Evolutionary conservation across 768 basidiomycete species (phyloP).

Genomic region (Rhodocollybia butyracea): DNA sequence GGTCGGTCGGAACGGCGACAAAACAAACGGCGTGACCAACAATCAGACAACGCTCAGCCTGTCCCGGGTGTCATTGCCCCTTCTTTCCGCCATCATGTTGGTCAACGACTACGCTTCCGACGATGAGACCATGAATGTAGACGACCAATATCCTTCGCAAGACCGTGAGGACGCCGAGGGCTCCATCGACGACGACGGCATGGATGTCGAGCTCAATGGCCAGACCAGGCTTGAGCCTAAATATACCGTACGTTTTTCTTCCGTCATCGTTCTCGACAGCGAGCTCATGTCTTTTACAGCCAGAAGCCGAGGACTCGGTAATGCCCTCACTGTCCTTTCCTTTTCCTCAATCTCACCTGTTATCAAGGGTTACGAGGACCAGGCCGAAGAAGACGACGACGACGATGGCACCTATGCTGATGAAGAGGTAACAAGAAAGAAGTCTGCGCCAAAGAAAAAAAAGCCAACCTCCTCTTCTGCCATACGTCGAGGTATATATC

Average conservation of each 20-base stretch:
- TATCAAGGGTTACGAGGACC: conserved; percentile 47
- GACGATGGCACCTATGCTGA: conserved; percentile 79
- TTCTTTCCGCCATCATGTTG: conserved; percentile 20
- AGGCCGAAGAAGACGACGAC: conserved; percentile 63
- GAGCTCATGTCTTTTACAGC: conserved; percentile 12
- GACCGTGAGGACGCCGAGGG: conserved; percentile 64
- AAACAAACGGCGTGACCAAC: conserved; percentile 3
- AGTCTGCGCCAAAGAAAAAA: conserved; percentile 67
- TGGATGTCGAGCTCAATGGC: conserved; percentile 38
- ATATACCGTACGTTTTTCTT: conserved; percentile 20
- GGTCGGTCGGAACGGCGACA: not conserved
- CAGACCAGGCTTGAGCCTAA: conserved; percentile 36
- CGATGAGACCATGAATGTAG: conserved; percentile 67
- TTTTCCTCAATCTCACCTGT: conserved; percentile 12
- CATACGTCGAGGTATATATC: conserved; percentile 47
- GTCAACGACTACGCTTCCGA: conserved; percentile 41
- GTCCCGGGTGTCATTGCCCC: conserved; percentile 27
- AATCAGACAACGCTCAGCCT: conserved; percentile 9
- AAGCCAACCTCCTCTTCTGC: conserved; percentile 40
- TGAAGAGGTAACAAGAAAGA: conserved; percentile 72
- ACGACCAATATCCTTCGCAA: conserved; percentile 48
- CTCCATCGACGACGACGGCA: conserved; percentile 59
- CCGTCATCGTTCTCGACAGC: conserved; percentile 4
- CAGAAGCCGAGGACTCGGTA: conserved; percentile 63
- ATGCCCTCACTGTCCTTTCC: conserved; percentile 24